Evolutionary conservation across 108 stramenopile species (phyloP), one percentile per base, ranked within the genome.

Genomic region (Stephanodiscus minutulus): DNA sequence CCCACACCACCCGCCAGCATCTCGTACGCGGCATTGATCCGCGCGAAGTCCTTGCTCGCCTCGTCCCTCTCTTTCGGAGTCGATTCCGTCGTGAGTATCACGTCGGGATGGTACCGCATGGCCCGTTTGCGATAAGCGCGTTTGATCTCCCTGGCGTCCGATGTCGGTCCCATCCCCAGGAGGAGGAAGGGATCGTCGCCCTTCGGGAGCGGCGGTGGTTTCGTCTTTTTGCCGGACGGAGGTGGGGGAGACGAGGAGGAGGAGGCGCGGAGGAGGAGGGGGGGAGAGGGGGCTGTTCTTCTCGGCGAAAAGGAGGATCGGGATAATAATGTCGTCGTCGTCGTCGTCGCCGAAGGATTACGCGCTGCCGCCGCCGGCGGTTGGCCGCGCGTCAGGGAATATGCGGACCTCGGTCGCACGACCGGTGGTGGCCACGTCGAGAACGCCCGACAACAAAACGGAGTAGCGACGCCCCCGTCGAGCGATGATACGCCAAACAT

Each of bases 41-140:
- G 85, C 27, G 90, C 94, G 73, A 95, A 95, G 28, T 77, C 77
- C 67, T 88, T 87, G 53, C 73, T 82, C 39, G 94, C 94, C 44
- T 65, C 37, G 36, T 85, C 79, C 52, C 89, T 85, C 68, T 91
- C 90, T 60, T 72, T 76, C 0, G 66, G 66, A 1, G 87, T 71
- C 20, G 81, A 85, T 55, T 89, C 77, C 28, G 65, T 60, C 37
- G 73, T 79, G 1, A 82, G 73, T 10, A 82, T 37, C 0, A 95
- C 87, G 71, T 95, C 94, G 5, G 94, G 94, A 74, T 95, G 94
- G 72, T 86, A 95, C 52, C 85, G 79, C 67, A 91, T 77, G 10
- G 91, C 91, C 36, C 88, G 76, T 35, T 87, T 84, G 43, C 85
- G 81, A 71, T 88, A 95, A 55, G 94, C 91, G 37, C 88, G 73